These are phyloP conservation scores for Suillus clintonianus DNA, from an alignment of 768 basidiomycete species.

Conservation along the genomic window DNA sequence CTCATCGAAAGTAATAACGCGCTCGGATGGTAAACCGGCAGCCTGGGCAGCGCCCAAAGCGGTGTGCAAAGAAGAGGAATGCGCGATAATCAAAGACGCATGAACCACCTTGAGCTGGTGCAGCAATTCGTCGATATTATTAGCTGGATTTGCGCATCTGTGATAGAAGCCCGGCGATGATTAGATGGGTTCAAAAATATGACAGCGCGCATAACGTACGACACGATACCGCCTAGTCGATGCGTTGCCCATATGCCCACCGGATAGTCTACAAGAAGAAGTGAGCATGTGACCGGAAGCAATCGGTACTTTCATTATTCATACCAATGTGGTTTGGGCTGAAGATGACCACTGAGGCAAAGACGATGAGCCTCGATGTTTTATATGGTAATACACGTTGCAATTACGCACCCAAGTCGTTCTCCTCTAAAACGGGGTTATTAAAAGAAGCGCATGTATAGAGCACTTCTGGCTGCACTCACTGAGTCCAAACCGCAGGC, in stretches of 20 bases:
- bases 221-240: slow-evolving; percentile 56
- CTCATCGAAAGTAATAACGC: slow-evolving; percentile 28
- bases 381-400: not conserved
- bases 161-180: not conserved
- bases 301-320: slow-evolving; percentile 5
- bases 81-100: slow-evolving; percentile 32
- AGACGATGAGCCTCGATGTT: slow-evolving; percentile 6
- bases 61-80: slow-evolving; percentile 25
- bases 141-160: slow-evolving; percentile 38
- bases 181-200: not conserved
- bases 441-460: slow-evolving; percentile 1
- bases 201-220: slow-evolving; percentile 39
- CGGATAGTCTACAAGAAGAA: slow-evolving; percentile 48
- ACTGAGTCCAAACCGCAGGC: slow-evolving; percentile 51
- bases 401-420: slow-evolving; percentile 50
- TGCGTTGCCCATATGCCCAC: slow-evolving; percentile 61
- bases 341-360: slow-evolving; percentile 54
- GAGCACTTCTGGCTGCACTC: slow-evolving; percentile 8
- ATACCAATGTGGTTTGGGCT: slow-evolving; percentile 66
- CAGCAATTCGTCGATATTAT: slow-evolving; percentile 31
- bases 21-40: slow-evolving; percentile 31
- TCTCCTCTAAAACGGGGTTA: slow-evolving; percentile 36
- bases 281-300: slow-evolving; percentile 3
- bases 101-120: slow-evolving; percentile 32
- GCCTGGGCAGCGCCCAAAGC: slow-evolving; percentile 32